Conservation (phyloP, 257 asterid genomes). For the Solanum piurae region DNA sequence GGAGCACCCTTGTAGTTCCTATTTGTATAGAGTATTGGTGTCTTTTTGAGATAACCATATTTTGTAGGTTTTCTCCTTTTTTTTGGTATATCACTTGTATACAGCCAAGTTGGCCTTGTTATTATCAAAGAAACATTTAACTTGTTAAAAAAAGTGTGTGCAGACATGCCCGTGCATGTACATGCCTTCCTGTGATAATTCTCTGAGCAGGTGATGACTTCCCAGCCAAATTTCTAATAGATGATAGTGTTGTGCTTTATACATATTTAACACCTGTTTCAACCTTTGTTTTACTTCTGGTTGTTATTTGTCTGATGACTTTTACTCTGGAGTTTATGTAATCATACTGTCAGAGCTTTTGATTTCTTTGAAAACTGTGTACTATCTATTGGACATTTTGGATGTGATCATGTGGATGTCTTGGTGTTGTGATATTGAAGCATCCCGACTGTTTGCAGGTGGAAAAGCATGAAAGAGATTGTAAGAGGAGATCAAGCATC, state of each 20-base stretch:
- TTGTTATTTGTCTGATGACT: not conserved
- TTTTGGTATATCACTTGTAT: not conserved
- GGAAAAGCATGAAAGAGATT: constrained; percentile 83
- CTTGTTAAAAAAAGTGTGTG: not conserved
- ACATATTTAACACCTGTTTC: not conserved
- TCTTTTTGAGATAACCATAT: not conserved
- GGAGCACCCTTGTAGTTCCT: not conserved
- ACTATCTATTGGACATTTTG: not conserved
- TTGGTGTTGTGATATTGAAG: constrained; percentile 7
- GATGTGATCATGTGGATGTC: not conserved
- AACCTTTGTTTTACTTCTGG: not conserved
- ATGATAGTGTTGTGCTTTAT: not conserved
- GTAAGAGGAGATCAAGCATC: constrained; percentile 56
- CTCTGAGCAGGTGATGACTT: not conserved
- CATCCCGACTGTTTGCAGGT: constrained; percentile 39
- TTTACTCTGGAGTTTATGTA: not conserved
- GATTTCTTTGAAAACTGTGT: constrained; percentile 1
- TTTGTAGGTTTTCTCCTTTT: not conserved
- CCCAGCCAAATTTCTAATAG: not conserved
- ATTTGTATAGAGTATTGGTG: not conserved
- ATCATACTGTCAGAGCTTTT: not conserved
- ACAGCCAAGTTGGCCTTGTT: not conserved
- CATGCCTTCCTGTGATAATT: not conserved
- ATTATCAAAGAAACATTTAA: not conserved
- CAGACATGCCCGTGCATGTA: not conserved